A percentile compares a stretch with the other conserved stretches of the same genome.
These are phyloP conservation scores for Lactarius trivialis DNA, from an alignment of 768 basidiomycete species.

Conservation along the genomic window DNA sequence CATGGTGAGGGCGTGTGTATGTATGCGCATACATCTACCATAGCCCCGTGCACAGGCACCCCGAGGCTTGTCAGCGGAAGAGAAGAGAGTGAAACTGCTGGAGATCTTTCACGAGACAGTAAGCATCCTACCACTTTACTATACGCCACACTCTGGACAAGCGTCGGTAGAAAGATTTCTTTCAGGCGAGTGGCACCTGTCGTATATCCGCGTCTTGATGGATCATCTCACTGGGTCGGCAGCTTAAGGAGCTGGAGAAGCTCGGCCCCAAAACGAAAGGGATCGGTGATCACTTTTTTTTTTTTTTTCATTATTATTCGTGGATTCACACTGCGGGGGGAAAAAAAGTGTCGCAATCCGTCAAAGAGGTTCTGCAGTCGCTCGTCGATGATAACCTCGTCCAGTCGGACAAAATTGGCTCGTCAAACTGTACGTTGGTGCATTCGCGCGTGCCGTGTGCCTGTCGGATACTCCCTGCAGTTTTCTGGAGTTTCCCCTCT, in stretches of 20 bases:
- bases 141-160: not conserved
- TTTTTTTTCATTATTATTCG: not conserved
- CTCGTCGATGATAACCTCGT: constrained; percentile 85
- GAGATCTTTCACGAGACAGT: constrained; percentile 95
- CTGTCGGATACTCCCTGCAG: constrained; percentile 34
- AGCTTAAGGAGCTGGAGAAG: constrained; percentile 93
- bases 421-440: constrained; percentile 75
- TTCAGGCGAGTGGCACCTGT: constrained; percentile 40
- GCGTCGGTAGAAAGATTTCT: constrained; percentile 77
- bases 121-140: constrained; percentile 8
- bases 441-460: not conserved
- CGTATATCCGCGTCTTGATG: not conserved
- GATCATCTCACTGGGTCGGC: constrained; percentile 9
- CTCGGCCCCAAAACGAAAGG: constrained; percentile 84
- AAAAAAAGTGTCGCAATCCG: constrained; percentile 70
- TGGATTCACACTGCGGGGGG: not conserved
- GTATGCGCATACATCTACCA: constrained; percentile 6
- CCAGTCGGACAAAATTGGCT: constrained; percentile 86
- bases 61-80: constrained; percentile 74
- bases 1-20: constrained; percentile 1
- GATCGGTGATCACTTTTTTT: constrained; percentile 49
- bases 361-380: constrained; percentile 87
- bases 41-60: constrained; percentile 9
- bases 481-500: constrained; percentile 95
- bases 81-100: constrained; percentile 81